Percentiles rank a stretch among this genome's conserved stretches.
phyloP scores from a whole-genome alignment of 2,329 filamentous ascomycete species.

The Chrysoporthe cubensis region DNA sequence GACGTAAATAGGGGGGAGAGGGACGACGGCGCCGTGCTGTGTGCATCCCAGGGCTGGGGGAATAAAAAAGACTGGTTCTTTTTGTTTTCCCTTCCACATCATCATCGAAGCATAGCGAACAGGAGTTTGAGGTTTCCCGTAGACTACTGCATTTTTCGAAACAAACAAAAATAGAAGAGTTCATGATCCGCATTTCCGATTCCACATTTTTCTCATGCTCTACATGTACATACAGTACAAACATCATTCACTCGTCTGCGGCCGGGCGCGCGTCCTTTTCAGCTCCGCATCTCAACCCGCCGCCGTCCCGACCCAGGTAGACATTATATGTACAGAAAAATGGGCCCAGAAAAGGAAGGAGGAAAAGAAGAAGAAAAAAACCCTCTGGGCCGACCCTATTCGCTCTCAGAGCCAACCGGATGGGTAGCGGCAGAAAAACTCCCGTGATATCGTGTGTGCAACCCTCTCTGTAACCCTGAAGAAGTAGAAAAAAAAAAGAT shows the following conservation, averaged over 20 bases:
- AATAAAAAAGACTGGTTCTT: too few species aligned
- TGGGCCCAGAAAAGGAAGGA: background rate
- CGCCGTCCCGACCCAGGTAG: background rate
- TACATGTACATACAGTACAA: background rate
- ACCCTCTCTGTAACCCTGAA: background rate
- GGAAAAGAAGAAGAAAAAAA: background rate
- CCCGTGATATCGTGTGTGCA: constrained; percentile 4
- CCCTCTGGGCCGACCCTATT: background rate
- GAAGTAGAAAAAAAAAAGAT: background rate
- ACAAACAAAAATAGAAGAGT: too few species aligned
- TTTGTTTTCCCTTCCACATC: background rate
- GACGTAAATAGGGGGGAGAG: background rate
- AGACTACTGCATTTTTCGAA: background rate
- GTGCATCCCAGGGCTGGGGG: background rate
- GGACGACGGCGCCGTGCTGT: background rate
- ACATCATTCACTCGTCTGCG: background rate
- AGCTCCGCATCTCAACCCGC: background rate
- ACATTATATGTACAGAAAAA: constrained; percentile 16
- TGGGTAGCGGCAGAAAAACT: background rate
- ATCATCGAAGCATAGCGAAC: constrained; percentile 7
- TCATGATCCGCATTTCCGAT: constrained; percentile 11
- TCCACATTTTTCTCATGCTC: constrained; percentile 9
- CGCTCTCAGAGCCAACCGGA: background rate
- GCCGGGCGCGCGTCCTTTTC: background rate
- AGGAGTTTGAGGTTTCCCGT: too few species aligned